phyloP scores from a whole-genome alignment of 371 early-diverging fungal genomes.

The Apophysomyces elegans region DNA sequence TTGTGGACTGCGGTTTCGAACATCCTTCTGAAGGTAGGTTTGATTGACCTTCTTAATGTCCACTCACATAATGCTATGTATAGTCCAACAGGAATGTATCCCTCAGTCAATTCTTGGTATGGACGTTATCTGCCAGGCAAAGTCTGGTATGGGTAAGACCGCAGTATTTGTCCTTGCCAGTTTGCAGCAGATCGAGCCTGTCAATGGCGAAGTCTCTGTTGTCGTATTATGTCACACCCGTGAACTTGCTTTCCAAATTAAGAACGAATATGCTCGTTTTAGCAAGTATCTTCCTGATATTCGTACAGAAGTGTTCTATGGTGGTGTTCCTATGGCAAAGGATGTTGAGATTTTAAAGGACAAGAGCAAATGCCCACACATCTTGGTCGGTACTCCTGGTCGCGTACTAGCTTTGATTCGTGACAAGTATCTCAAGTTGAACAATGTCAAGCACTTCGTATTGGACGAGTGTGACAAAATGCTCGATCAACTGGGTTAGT shows the following conservation, averaged over 20 bases:
- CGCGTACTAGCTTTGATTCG: constrained; percentile 90
- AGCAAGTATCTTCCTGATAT: constrained; percentile 93
- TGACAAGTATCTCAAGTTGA: constrained; percentile 79
- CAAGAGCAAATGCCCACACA: constrained; percentile 85
- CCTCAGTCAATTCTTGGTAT: constrained; percentile 96
- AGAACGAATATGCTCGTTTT: constrained; percentile 94
- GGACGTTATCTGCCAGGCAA: constrained; percentile 99
- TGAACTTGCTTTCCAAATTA: constrained; percentile 98
- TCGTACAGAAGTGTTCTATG: constrained; percentile 92
- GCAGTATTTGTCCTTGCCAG: constrained; percentile 98
- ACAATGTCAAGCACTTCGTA: constrained; percentile 94
- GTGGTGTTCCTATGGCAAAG: constrained; percentile 80
- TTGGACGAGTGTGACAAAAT: constrained; percentile 99
- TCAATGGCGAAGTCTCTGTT: constrained; percentile 81
- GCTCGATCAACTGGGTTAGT: constrained; percentile 82
- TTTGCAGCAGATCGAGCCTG: constrained; percentile 93
- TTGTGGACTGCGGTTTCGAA: constrained; percentile 98
- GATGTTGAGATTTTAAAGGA: constrained; percentile 85
- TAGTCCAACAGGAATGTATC: constrained; percentile 98
- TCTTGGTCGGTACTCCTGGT: constrained; percentile 99
- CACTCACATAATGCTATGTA: neutral
- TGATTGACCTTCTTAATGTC: neutral
- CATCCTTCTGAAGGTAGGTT: constrained; percentile 94
- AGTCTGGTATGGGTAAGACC: constrained; percentile 99
- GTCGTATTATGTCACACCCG: constrained; percentile 97